Percentiles rank a stretch among this genome's conserved stretches.
Conservation (phyloP, 768 basidiomycete genomes). For the Amanita inopinata region DNA sequence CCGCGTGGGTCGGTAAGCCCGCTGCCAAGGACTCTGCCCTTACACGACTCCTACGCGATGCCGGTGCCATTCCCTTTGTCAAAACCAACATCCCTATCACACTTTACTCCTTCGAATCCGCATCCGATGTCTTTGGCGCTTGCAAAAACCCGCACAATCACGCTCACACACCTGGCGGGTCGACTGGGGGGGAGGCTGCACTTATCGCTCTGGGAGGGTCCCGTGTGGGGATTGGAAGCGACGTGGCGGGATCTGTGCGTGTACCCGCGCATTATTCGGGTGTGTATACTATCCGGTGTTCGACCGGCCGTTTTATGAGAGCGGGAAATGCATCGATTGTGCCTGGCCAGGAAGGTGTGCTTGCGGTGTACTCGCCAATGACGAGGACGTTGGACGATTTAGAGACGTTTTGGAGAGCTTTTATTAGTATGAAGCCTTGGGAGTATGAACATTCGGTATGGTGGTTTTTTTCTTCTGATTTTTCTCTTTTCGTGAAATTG, state of each 20-base stretch:
- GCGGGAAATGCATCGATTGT: slow-evolving; percentile 34
- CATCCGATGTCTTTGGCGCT: slow-evolving; percentile 48
- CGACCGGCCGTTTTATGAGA: slow-evolving; percentile 36
- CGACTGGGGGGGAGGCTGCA: slow-evolving; percentile 59
- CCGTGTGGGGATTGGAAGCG: slow-evolving; percentile 56
- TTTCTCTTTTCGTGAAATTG: slow-evolving; percentile 12
- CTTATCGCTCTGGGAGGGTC: slow-evolving; percentile 53
- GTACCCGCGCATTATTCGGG: slow-evolving; percentile 60
- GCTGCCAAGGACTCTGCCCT: slow-evolving; percentile 36
- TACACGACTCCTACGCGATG: slow-evolving; percentile 42
- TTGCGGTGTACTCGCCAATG: slow-evolving; percentile 49
- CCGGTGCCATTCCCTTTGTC: slow-evolving; percentile 56
- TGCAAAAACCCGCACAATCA: slow-evolving; percentile 53
- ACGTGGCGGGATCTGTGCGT: slow-evolving; percentile 61
- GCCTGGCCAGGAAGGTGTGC: slow-evolving; percentile 52
- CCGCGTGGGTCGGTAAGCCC: slow-evolving; percentile 37
- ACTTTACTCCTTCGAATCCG: slow-evolving; percentile 47
- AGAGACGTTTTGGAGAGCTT: slow-evolving; percentile 51
- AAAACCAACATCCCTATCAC: slow-evolving; percentile 60
- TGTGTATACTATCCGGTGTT: slow-evolving; percentile 46
- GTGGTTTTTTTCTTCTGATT: slow-evolving; percentile 16
- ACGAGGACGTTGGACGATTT: slow-evolving; percentile 50
- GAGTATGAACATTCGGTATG: slow-evolving; percentile 44
- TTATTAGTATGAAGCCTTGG: slow-evolving; percentile 57
- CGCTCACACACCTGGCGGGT: slow-evolving; percentile 51